These are phyloP conservation scores for Trametes cingulata DNA, from an alignment of 768 basidiomycete species.

Conservation along the genomic window DNA sequence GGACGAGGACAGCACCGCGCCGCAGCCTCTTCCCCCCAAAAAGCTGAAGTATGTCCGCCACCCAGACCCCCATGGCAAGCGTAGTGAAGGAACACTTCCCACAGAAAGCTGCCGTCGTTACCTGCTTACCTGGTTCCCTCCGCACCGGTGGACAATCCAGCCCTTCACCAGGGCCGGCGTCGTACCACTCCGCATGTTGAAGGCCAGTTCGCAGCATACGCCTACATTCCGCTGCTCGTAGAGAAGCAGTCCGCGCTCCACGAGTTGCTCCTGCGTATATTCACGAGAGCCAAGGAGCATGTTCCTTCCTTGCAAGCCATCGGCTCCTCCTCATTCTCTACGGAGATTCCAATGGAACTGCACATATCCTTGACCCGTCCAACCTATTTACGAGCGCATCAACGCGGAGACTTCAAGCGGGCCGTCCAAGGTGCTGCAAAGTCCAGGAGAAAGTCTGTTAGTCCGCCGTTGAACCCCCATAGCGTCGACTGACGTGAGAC, in stretches of 20 bases:
- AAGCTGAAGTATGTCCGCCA: slow-evolving; percentile 4
- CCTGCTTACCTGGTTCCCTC: slow-evolving; percentile 48
- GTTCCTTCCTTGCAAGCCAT: slow-evolving; percentile 53
- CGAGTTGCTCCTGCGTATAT: slow-evolving; percentile 46
- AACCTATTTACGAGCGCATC: slow-evolving; percentile 75
- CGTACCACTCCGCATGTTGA: slow-evolving; percentile 79
- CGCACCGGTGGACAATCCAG: slow-evolving; percentile 68
- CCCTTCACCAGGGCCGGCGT: slow-evolving; percentile 80
- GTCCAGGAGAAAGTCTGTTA: slow-evolving; percentile 46
- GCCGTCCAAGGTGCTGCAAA: slow-evolving; percentile 57
- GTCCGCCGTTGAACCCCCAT: background rate
- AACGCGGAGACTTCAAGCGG: slow-evolving; percentile 69
- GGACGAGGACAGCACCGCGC: background rate
- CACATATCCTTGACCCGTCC: slow-evolving; percentile 89
- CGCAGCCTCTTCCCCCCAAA: slow-evolving; percentile 7
- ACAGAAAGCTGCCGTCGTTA: slow-evolving; percentile 59
- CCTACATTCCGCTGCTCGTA: slow-evolving; percentile 67
- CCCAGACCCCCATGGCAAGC: no score
- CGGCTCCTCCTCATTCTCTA: slow-evolving; percentile 22
- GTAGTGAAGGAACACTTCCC: background rate
- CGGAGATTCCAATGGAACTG: slow-evolving; percentile 42
- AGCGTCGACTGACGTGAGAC: background rate
- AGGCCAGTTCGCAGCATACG: slow-evolving; percentile 81
- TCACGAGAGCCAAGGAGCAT: slow-evolving; percentile 42
- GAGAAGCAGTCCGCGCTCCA: slow-evolving; percentile 45